Conservation (phyloP, 1,284 basidiomycete genomes). For the Peniophora sp. region DNA sequence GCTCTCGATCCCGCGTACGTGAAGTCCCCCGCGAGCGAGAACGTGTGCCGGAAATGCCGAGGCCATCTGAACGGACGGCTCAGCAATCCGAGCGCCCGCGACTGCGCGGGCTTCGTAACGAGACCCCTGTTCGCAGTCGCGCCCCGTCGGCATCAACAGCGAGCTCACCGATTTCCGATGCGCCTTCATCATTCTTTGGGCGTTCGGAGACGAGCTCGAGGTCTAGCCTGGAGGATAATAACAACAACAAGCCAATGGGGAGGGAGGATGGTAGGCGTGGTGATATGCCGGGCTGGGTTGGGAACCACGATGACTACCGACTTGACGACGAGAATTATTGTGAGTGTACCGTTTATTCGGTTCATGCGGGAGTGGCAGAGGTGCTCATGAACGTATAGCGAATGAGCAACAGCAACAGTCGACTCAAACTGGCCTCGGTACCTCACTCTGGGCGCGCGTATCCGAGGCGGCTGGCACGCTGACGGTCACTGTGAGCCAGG, state of each 20-base stretch:
- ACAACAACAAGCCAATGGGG: not conserved
- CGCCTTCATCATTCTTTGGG: slow-evolving; percentile 20
- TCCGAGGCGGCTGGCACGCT: slow-evolving; percentile 43
- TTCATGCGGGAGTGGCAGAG: not conserved
- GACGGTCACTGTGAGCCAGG: slow-evolving; percentile 50
- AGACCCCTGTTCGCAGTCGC: too few species aligned
- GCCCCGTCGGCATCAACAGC: not conserved
- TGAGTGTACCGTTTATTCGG: not conserved
- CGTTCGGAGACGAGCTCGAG: slow-evolving; percentile 11
- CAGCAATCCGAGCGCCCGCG: too few species aligned
- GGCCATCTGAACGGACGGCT: too few species aligned
- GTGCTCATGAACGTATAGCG: slow-evolving; percentile 4
- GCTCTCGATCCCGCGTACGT: slow-evolving; percentile 8
- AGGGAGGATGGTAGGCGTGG: not conserved
- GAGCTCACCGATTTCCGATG: slow-evolving; percentile 16
- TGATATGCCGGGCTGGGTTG: slow-evolving; percentile 1
- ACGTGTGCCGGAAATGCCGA: too few species aligned
- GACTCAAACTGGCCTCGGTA: slow-evolving; percentile 27
- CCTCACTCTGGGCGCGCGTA: slow-evolving; percentile 48
- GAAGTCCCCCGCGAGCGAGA: not conserved
- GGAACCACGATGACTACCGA: slow-evolving; percentile 1
- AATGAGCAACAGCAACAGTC: slow-evolving; percentile 6
- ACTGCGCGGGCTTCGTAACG: too few species aligned
- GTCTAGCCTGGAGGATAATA: not conserved
- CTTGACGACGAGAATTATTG: not conserved